These are phyloP conservation scores for Fusarium sp. DNA, from an alignment of 2,329 filamentous ascomycete species.

Conservation along the genomic window DNA sequence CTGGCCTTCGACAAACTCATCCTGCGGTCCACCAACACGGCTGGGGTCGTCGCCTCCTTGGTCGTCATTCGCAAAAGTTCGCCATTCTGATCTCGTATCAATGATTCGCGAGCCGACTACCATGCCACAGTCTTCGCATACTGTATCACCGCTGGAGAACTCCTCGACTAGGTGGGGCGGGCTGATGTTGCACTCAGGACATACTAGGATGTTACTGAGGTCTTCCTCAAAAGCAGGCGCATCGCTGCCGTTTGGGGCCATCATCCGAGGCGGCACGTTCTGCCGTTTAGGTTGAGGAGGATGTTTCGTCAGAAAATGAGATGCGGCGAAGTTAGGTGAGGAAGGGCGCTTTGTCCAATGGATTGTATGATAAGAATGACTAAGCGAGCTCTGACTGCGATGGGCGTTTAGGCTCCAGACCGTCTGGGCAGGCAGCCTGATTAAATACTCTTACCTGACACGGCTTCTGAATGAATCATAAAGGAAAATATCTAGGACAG, in stretches of 20 bases:
- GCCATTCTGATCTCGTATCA: constrained; percentile 97
- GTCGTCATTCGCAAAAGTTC: constrained; percentile 98
- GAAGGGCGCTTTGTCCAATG: constrained; percentile 22
- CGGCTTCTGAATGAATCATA: not conserved
- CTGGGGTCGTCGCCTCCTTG: constrained; percentile 96
- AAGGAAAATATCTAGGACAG: not conserved
- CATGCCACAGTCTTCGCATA: constrained; percentile 90
- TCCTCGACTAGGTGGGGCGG: constrained; percentile 96
- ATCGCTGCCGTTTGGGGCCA: constrained; percentile 52
- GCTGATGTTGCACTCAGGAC: constrained; percentile 88
- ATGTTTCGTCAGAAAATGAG: constrained; percentile 40
- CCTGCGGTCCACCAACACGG: constrained; percentile 94
- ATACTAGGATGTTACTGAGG: constrained; percentile 85
- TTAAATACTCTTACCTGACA: not conserved
- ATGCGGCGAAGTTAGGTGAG: constrained; percentile 25
- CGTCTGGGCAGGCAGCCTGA: not conserved
- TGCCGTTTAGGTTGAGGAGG: constrained; percentile 54
- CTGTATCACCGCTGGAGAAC: constrained; percentile 90
- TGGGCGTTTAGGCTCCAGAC: not conserved
- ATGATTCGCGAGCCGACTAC: constrained; percentile 92
- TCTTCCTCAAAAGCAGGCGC: constrained; percentile 76
- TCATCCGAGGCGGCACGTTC: constrained; percentile 59
- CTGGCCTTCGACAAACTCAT: constrained; percentile 88
- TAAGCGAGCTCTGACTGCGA: constrained; percentile 8
- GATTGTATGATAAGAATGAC: constrained; percentile 10